A percentile compares a stretch with the other conserved stretches of the same genome.
These are phyloP conservation scores for Fomitopsis betulina DNA, from an alignment of 1,284 basidiomycete genomes.

Conservation along the genomic window DNA sequence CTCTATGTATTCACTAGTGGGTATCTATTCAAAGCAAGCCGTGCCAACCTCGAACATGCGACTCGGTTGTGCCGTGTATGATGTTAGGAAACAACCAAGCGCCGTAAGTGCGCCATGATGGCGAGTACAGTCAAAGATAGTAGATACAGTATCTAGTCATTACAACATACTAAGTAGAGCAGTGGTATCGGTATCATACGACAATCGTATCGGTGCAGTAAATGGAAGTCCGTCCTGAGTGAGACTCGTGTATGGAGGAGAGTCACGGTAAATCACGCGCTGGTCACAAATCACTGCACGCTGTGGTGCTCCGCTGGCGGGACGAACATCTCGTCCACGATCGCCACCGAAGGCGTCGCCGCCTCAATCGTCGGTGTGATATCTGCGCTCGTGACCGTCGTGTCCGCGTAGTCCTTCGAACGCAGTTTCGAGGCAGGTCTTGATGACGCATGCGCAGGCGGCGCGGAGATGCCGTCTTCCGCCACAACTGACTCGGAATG, in stretches of 20 bases:
- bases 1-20: background rate
- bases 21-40: background rate
- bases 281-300: background rate
- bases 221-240: background rate
- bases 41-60: background rate
- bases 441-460: background rate
- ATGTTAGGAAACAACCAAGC: background rate
- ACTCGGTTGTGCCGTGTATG: background rate
- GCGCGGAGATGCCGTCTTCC: background rate
- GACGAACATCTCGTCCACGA: slow-evolving; percentile 32
- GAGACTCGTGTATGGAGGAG: background rate
- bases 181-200: background rate
- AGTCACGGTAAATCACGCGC: background rate
- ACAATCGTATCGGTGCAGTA: background rate
- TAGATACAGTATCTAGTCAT: background rate
- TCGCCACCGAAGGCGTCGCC: slow-evolving; percentile 14
- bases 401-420: slow-evolving; percentile 9
- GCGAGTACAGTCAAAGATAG: background rate
- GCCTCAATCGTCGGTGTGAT: background rate
- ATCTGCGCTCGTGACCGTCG: background rate
- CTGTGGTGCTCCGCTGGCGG: slow-evolving; percentile 17
- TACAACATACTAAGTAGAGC: background rate
- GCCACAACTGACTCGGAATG: no score
- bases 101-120: background rate
- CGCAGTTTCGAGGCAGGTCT: slow-evolving; percentile 1